phyloP scores from a whole-genome alignment of 805 yeast genomes.

The Candida mattraensis region DNA sequence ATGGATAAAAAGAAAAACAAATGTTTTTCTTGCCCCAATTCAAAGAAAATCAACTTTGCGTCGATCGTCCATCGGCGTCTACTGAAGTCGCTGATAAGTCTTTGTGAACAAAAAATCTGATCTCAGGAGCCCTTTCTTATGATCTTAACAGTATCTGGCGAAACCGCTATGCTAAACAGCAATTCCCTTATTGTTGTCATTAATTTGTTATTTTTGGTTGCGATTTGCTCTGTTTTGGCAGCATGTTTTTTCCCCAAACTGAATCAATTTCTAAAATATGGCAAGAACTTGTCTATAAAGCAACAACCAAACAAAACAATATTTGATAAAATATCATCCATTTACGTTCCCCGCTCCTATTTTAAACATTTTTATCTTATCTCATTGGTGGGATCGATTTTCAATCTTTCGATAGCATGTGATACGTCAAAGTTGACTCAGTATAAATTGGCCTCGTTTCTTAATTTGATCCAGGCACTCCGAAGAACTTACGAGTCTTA shows the following conservation, averaged over 20 bases:
- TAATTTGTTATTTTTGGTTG: conserved; percentile 8
- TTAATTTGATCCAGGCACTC: conserved; percentile 48
- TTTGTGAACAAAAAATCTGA: no score
- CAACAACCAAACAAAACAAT: conserved; percentile 1
- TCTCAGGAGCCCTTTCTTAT: no score
- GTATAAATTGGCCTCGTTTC: conserved; percentile 6
- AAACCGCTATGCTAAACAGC: no score
- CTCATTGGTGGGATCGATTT: no score
- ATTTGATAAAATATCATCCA: background rate
- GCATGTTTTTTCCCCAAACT: conserved; percentile 34
- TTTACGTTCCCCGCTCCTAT: conserved; percentile 60
- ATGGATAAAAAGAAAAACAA: no score
- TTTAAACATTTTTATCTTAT: conserved; percentile 67
- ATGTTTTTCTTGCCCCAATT: no score
- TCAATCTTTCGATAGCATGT: background rate
- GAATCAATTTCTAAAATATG: conserved; percentile 42
- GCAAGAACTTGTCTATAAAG: conserved; percentile 37
- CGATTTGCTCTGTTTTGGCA: conserved; percentile 27
- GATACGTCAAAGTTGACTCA: conserved; percentile 2
- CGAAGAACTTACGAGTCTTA: conserved; percentile 58
- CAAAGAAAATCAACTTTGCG: no score
- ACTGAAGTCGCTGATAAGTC: conserved; percentile 2
- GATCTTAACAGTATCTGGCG: no score
- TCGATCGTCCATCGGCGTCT: conserved; percentile 8
- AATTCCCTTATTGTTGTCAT: no score